phyloP scores from a whole-genome alignment of 2,329 filamentous ascomycete species.

The Dactylellina parvicollis region DNA sequence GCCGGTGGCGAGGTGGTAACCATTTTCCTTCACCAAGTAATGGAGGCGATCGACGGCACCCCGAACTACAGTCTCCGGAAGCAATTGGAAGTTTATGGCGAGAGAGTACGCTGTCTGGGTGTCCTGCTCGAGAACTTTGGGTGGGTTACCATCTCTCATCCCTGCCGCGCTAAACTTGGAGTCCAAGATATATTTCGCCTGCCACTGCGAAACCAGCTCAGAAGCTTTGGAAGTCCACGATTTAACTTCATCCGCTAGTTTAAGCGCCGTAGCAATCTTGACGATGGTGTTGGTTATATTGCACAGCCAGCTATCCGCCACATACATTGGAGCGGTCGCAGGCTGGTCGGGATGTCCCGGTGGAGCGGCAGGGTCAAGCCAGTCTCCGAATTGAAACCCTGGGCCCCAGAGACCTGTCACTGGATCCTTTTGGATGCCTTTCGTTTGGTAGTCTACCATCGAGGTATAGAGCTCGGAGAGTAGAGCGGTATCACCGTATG shows the following conservation, averaged over 20 bases:
- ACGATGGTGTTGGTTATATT: constrained; percentile 62
- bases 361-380: constrained; percentile 65
- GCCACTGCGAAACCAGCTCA: constrained; percentile 25
- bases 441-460: constrained; percentile 63
- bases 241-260: constrained; percentile 57
- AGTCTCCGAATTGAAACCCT: constrained; percentile 63
- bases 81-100: constrained; percentile 61
- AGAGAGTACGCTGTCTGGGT: constrained; percentile 63
- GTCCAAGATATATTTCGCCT: constrained; percentile 22
- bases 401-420: constrained; percentile 62
- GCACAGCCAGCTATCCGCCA: constrained; percentile 65
- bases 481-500: constrained; percentile 61
- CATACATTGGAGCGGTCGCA: constrained; percentile 62
- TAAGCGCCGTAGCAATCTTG: constrained; percentile 60
- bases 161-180: neutral
- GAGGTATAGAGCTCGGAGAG: constrained; percentile 62
- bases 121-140: constrained; percentile 60
- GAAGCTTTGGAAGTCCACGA: constrained; percentile 11
- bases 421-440: constrained; percentile 59
- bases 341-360: constrained; percentile 62
- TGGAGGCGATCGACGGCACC: constrained; percentile 59
- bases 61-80: constrained; percentile 51
- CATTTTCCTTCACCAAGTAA: constrained; percentile 58
- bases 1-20: constrained; percentile 63
- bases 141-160: neutral